Conservation (phyloP, 148 eudicot genomes). For the Rheum nobile region DNA sequence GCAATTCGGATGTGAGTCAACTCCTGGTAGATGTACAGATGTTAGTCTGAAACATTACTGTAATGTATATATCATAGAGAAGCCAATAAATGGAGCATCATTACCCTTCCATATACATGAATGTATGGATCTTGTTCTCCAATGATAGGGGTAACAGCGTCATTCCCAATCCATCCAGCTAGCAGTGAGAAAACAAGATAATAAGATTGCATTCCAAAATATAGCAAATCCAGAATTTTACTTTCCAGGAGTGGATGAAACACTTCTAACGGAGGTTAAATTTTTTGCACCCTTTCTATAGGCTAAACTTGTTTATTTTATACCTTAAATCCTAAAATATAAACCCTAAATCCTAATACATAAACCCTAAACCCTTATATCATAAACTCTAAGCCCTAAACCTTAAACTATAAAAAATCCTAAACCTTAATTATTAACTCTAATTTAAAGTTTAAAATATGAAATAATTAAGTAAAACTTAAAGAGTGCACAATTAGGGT, state of each 20-base stretch:
- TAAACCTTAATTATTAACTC: too few species aligned
- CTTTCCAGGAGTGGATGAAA: slow-evolving; percentile 5
- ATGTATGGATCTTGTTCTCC: slow-evolving; percentile 87
- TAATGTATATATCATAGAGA: background rate
- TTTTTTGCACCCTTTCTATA: too few species aligned
- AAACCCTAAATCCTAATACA: too few species aligned
- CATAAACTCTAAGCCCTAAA: too few species aligned
- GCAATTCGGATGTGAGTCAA: slow-evolving; percentile 66
- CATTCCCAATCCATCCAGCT: slow-evolving; percentile 99
- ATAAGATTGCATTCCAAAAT: background rate
- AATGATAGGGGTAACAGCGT: slow-evolving; percentile 79
- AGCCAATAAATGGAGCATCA: slow-evolving; percentile 7
- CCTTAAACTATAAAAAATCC: too few species aligned
- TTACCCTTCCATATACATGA: slow-evolving; percentile 76
- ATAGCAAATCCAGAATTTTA: background rate
- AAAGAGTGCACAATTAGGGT: too few species aligned
- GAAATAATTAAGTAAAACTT: too few species aligned
- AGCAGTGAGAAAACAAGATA: slow-evolving; percentile 8
- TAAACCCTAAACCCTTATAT: too few species aligned
- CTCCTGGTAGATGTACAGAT: slow-evolving; percentile 44
- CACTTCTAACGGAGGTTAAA: too few species aligned
- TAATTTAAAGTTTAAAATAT: too few species aligned
- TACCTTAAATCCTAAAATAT: too few species aligned
- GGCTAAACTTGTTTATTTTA: too few species aligned
- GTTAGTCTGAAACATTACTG: background rate